A percentile compares a stretch with the other conserved stretches of the same genome.
These are phyloP conservation scores for Gracilaria caudata DNA, from an alignment of 23 red algal species.

Conservation along the genomic window DNA sequence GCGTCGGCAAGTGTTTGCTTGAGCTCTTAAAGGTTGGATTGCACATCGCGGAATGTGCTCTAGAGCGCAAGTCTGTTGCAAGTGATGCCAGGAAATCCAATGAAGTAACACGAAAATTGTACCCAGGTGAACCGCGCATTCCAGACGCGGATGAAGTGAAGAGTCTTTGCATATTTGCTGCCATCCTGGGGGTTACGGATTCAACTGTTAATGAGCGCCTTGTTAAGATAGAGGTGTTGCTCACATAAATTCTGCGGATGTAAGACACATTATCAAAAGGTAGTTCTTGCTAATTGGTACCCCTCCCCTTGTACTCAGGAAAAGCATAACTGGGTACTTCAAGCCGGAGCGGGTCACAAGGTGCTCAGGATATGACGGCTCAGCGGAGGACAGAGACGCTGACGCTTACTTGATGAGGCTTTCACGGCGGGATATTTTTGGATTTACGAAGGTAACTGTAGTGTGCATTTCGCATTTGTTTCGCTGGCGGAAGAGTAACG, in stretches of 20 bases:
- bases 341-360: too few species aligned
- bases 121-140: conserved; percentile 24
- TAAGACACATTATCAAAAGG: too few species aligned
- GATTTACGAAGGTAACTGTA: too few species aligned
- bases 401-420: too few species aligned
- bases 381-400: too few species aligned
- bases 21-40: conserved; percentile 46
- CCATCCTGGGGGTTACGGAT: conserved; percentile 18
- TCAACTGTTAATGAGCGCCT: conserved; percentile 40
- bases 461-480: too few species aligned
- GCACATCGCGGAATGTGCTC: conserved; percentile 52
- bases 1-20: conserved; percentile 13
- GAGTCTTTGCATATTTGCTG: conserved; percentile 41
- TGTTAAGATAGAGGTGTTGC: conserved; percentile 29
- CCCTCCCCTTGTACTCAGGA: too few species aligned
- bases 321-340: too few species aligned
- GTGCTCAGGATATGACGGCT: too few species aligned
- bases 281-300: too few species aligned
- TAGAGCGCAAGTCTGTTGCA: conserved; percentile 28
- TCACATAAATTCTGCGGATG: neutral
- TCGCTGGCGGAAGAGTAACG: too few species aligned
- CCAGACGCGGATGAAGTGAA: conserved; percentile 41
- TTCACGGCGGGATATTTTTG: too few species aligned
- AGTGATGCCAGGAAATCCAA: conserved; percentile 9
- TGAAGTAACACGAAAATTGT: neutral